Evolutionary conservation across 257 asterid species (phyloP), one percentile per base, ranked within the genome.

Genomic region (Ligustrum vulgare): DNA sequence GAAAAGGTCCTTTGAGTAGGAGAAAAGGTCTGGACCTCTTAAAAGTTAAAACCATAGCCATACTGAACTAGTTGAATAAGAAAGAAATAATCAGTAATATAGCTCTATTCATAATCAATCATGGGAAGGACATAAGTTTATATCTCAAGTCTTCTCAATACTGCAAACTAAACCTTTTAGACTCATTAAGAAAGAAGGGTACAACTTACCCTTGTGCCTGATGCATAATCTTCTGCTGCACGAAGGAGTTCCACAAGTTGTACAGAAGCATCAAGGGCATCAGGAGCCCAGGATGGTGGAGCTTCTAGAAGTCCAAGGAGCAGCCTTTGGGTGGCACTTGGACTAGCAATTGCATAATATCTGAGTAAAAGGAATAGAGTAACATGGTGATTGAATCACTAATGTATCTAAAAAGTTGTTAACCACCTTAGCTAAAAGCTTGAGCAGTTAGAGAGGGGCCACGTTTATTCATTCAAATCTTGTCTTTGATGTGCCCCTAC

Each of bases 231-330:
- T 81, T 95, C 99, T 66, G 99, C 99, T 70, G 99, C 99, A 77
- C 97, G 93, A 71, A 95, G 95, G 69, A 95, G 96, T 86, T 95
- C 99, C 86, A 95, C 99, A 58, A 95, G 88, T 80, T 95, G 99
- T 58, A 95, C 98, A 81, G 99, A 93, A 85, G 99, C 99, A 84
- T 95, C 97, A 75, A 95, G 97, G 69, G 99, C 99, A 85, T 95
- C 99, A 16, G 99, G 99, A 70, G 99, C 99, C 99, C 98, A 93
- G 25, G 99, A 95, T 31, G 99, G 98, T 31, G 99, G 98, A 77
- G 99, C 99, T 84, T 95, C 99, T 78, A 95, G 83, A 70, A 95
- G 93, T 80, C 99, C 99, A 80, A 95, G 93, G 77, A 95, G 99
- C 80, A 95, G 89, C 81, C 99, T 93, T 74, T 93, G 99, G 16